These are phyloP conservation scores for Phragmites australis DNA, from an alignment of 176 grass and related monocot genomes.

Conservation along the genomic window DNA sequence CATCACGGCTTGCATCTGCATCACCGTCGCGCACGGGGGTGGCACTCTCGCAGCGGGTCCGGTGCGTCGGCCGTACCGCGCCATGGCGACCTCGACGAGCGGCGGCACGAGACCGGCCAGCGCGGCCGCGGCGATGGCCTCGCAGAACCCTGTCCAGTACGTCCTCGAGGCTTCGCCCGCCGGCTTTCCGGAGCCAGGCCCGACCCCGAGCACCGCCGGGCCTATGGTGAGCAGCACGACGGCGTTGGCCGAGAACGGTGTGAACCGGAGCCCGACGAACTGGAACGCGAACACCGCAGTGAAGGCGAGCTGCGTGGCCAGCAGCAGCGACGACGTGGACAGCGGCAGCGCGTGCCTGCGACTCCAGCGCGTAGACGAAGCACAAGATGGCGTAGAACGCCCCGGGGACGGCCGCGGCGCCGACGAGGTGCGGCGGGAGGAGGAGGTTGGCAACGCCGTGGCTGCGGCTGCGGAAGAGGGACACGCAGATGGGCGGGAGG, in stretches of 20 bases:
- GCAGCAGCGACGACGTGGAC: constrained; percentile 77
- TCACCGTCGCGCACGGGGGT: constrained; percentile 42
- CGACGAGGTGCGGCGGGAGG: constrained; percentile 42
- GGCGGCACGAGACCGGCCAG: constrained; percentile 60
- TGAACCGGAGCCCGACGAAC: constrained; percentile 60
- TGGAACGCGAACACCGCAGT: constrained; percentile 69
- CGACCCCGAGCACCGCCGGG: constrained; percentile 59
- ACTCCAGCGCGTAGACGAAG: constrained; percentile 56
- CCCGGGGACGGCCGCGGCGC: constrained; percentile 41
- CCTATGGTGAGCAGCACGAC: constrained; percentile 71
- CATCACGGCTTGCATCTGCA: constrained; percentile 78
- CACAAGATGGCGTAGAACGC: constrained; percentile 44
- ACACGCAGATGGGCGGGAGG: constrained; percentile 43
- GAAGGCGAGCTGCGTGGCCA: constrained; percentile 76
- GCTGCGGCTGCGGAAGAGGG: constrained; percentile 14
- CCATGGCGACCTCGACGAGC: constrained; percentile 62
- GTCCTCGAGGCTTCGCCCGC: constrained; percentile 38
- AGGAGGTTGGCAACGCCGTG: constrained; percentile 25
- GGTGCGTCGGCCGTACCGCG: constrained; percentile 25
- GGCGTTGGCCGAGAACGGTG: constrained; percentile 67
- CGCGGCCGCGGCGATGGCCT: constrained; percentile 54
- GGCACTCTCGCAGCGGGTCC: constrained; percentile 25
- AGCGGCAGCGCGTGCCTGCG: constrained; percentile 64
- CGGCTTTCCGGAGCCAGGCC: constrained; percentile 32
- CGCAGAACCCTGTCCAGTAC: constrained; percentile 62